A percentile compares a stretch with the other conserved stretches of the same genome.
Evolutionary conservation across 139 green algal species (phyloP).

Genomic region (Chlamydomonas incerta): DNA sequence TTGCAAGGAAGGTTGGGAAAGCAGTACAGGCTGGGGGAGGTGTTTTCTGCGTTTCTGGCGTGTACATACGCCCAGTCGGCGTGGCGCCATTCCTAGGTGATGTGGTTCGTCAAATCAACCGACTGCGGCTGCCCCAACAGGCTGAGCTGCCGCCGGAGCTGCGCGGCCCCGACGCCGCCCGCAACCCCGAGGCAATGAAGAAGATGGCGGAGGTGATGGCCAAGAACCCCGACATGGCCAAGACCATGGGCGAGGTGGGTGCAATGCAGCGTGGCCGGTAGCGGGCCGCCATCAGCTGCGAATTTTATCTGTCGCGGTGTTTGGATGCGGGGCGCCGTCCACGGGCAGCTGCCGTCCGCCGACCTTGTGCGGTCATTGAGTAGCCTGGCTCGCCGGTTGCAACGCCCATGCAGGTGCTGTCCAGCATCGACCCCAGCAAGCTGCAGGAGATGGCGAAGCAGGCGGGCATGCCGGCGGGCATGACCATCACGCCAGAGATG

Average conservation of each 20-base stretch:
- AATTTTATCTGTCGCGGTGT: too few species aligned
- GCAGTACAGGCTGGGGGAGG: too few species aligned
- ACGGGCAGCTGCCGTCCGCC: too few species aligned
- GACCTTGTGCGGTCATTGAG: too few species aligned
- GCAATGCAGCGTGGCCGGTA: too few species aligned
- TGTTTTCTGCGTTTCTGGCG: not conserved
- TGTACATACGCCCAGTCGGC: too few species aligned
- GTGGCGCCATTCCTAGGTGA: too few species aligned
- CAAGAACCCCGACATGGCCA: conserved; percentile 42
- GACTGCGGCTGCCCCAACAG: too few species aligned
- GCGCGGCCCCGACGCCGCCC: not conserved
- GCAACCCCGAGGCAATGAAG: conserved; percentile 39
- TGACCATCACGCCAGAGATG: conserved; percentile 37
- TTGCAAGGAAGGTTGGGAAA: too few species aligned
- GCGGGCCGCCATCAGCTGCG: too few species aligned
- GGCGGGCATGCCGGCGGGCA: conserved; percentile 11
- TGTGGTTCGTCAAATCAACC: too few species aligned
- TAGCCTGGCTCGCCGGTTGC: not conserved
- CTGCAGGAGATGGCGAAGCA: conserved; percentile 50
- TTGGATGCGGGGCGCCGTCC: too few species aligned
- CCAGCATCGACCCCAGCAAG: conserved; percentile 11
- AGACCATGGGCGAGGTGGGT: conserved; percentile 23
- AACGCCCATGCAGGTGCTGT: conserved; percentile 4
- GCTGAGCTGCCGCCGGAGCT: conserved; percentile 25
- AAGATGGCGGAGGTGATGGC: conserved; percentile 7